Evolutionary conservation across 768 basidiomycete genomes (phyloP), one percentile per base, ranked within the genome.

Genomic region (Roridomyces roridus): DNA sequence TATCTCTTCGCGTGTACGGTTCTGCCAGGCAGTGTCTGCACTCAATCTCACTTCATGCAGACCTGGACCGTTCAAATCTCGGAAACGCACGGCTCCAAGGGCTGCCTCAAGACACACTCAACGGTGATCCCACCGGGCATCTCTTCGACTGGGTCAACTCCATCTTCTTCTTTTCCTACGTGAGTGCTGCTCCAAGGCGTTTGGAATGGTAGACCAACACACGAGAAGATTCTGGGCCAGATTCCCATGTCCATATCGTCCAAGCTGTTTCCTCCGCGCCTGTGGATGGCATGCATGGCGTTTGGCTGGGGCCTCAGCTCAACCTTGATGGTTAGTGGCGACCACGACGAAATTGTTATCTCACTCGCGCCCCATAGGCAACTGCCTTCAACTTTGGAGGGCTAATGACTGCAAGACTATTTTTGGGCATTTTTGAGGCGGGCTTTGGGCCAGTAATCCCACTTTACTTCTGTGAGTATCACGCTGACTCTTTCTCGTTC

Each of bases 131-230:
- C 9, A 85, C 84, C 0, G 89, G 91, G 1, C 59, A 77, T 21
- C 74, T 85, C n/a, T 92, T 89, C 65, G 89, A 89, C 67, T 91
- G 89, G 90, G 71, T 90, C 40, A 88, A 86, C 54, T 87, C 89
- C 1, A 78, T 80, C 8, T 93, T 92, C 73, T 92, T 87, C 72
- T 85, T 92, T 71, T 85, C 91, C 59, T 92, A 92, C 68, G 89
- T 88, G 53, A 54, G 82, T 72, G 25, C n/a, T 15, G 26, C 28
- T 12, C 29, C 17, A 23, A 18, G 17, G 20, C 14, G 12, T 18
- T n/a, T 5, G 42, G 14, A 14, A 17, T 9, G n/a, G 31, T 29
- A 21, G 20, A 50, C 44, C 15, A 49, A 37, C 53, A 36, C 36
- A 20, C 21, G 6, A 51, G 21, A 63, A 91, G 88, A 89, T 92